These are phyloP conservation scores for Clathrospora elynae DNA, from an alignment of 2,329 filamentous ascomycete genomes.

Conservation along the genomic window DNA sequence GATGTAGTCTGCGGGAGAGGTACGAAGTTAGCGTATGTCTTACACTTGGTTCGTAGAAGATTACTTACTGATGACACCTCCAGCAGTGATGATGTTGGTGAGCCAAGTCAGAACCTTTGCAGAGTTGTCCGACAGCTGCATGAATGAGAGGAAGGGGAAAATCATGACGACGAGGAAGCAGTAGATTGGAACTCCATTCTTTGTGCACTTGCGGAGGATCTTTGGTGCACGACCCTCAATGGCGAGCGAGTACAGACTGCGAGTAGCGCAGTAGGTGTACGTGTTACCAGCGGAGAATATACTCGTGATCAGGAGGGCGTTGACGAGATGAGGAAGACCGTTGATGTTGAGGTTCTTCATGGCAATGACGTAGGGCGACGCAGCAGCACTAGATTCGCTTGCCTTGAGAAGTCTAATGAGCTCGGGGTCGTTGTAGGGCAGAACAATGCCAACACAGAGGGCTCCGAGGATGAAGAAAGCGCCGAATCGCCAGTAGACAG, in stretches of 20 bases:
- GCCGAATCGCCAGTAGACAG: slow-evolving; percentile 54
- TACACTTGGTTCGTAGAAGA: too few relatives aligned
- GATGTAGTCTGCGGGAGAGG: too few relatives aligned
- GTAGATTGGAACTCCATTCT: slow-evolving; percentile 72
- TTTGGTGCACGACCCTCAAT: slow-evolving; percentile 60
- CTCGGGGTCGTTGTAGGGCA: slow-evolving; percentile 72
- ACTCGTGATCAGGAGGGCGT: slow-evolving; percentile 60
- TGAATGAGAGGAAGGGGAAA: slow-evolving; percentile 73
- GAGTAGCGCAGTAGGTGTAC: slow-evolving; percentile 60
- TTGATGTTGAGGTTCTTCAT: slow-evolving; percentile 61
- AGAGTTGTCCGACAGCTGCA: slow-evolving; percentile 69
- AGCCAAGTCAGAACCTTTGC: slow-evolving; percentile 75
- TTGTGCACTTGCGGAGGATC: slow-evolving; percentile 63
- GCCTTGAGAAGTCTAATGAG: slow-evolving; percentile 60
- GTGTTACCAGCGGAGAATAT: slow-evolving; percentile 63
- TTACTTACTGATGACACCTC: slow-evolving; percentile 61
- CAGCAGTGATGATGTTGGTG: slow-evolving; percentile 72
- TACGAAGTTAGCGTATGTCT: too few relatives aligned
- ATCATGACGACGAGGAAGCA: slow-evolving; percentile 69
- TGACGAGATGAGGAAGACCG: slow-evolving; percentile 63
- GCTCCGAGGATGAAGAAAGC: slow-evolving; percentile 56
- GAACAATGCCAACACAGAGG: slow-evolving; percentile 52
- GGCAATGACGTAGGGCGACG: slow-evolving; percentile 67
- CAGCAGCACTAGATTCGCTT: slow-evolving; percentile 53
- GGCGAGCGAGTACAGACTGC: slow-evolving; percentile 59